Conservation (phyloP, 441 rosid species). For the Croton setiger region DNA sequence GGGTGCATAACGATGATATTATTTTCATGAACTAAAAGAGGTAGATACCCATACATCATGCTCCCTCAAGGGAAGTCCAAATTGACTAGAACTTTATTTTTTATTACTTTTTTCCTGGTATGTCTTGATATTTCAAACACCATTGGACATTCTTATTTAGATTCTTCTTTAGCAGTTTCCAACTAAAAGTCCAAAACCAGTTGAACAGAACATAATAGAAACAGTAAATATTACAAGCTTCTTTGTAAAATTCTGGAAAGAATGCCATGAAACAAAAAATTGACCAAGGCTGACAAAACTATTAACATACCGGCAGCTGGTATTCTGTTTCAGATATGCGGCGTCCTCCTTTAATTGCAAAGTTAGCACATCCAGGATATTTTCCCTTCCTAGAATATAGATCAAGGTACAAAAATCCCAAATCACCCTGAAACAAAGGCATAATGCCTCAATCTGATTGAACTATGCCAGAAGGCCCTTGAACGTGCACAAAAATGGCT, state of each 20-base stretch:
- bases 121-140: background rate
- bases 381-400: slow-evolving; percentile 79
- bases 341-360: slow-evolving; percentile 93
- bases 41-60: background rate
- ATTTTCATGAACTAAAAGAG: background rate
- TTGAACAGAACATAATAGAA: slow-evolving; percentile 5
- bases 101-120: background rate
- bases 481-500: background rate
- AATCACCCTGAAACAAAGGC: slow-evolving; percentile 66
- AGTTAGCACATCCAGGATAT: slow-evolving; percentile 96
- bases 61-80: background rate
- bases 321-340: slow-evolving; percentile 77
- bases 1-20: background rate
- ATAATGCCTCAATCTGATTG: slow-evolving; percentile 14
- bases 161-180: slow-evolving; percentile 5
- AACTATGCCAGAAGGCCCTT: slow-evolving; percentile 4
- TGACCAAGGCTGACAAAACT: background rate
- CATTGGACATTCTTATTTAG: background rate
- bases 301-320: slow-evolving; percentile 87
- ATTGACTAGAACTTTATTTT: background rate
- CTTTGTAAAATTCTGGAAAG: slow-evolving; percentile 2
- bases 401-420: slow-evolving; percentile 92
- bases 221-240: background rate
- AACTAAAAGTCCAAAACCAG: background rate
- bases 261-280: slow-evolving; percentile 7